Conservation (phyloP, 1,284 basidiomycete genomes). For the Papiliotrema fonsecae region DNA sequence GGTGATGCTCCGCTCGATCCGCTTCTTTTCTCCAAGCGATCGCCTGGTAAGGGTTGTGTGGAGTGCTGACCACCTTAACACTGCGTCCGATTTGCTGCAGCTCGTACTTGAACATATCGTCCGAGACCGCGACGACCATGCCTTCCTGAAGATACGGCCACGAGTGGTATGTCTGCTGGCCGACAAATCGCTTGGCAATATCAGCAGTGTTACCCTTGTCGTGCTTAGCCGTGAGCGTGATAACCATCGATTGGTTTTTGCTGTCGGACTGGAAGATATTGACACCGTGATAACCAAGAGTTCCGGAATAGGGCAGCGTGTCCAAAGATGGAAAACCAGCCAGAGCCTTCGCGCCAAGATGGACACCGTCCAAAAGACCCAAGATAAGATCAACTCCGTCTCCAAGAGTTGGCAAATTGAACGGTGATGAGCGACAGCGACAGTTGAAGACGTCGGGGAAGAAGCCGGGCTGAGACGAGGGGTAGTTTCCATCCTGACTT, state of each 20-base stretch:
- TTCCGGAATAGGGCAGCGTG: slow-evolving; percentile 74
- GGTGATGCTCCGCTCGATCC: slow-evolving; percentile 72
- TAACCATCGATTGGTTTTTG: slow-evolving; percentile 85
- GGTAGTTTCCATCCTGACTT: slow-evolving; percentile 64
- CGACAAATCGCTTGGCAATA: slow-evolving; percentile 70
- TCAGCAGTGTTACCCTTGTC: slow-evolving; percentile 66
- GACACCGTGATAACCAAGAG: slow-evolving; percentile 79
- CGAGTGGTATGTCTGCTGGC: slow-evolving; percentile 70
- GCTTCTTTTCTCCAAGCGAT: slow-evolving; percentile 70
- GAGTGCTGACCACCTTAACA: slow-evolving; percentile 61
- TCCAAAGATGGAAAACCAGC: slow-evolving; percentile 95
- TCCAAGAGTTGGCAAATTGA: slow-evolving; percentile 75
- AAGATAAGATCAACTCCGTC: slow-evolving; percentile 79
- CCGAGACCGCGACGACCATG: slow-evolving; percentile 77
- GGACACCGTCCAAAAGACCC: slow-evolving; percentile 83
- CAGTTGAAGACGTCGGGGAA: slow-evolving; percentile 87
- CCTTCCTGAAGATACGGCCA: slow-evolving; percentile 98
- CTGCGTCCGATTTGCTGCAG: slow-evolving; percentile 57
- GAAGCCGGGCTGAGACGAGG: slow-evolving; percentile 88
- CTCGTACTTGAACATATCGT: slow-evolving; percentile 83
- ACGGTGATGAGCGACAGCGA: slow-evolving; percentile 70
- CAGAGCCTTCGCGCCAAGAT: slow-evolving; percentile 76
- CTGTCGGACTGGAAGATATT: slow-evolving; percentile 90
- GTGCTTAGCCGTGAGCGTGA: slow-evolving; percentile 73
- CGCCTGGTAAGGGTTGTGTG: slow-evolving; percentile 63